Evolutionary conservation across 129 eudicot genomes (phyloP).

Genomic region (Pulicaria dysenterica): DNA sequence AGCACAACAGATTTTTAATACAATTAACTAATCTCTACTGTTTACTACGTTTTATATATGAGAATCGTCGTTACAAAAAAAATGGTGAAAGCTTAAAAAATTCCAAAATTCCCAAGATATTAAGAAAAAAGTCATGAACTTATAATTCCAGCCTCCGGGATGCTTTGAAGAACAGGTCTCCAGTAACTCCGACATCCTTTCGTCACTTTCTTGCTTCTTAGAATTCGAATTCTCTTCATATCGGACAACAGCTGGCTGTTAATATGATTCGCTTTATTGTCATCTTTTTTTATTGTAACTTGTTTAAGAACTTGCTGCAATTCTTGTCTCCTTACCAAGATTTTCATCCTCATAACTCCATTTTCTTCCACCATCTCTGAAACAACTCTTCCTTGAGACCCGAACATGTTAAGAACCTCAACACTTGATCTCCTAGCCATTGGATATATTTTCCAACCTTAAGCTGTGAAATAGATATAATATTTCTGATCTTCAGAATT

Average conservation of each 20-base stretch:
- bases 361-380: conserved; percentile 2
- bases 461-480: not conserved
- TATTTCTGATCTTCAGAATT: not conserved
- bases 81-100: not conserved
- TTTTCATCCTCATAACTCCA: conserved; percentile 10
- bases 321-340: no score
- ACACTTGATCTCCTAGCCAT: conserved; percentile 4
- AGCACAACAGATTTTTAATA: no score
- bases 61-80: not conserved
- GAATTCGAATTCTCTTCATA: conserved; percentile 7
- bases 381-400: conserved; percentile 8
- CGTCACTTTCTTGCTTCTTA: not conserved
- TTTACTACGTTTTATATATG: not conserved
- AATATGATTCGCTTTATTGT: not conserved
- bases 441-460: not conserved
- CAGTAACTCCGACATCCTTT: not conserved
- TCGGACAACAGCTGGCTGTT: not conserved
- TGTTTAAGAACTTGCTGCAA: no score
- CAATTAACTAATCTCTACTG: no score
- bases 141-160: not conserved
- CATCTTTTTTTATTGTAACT: no score
- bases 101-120: not conserved
- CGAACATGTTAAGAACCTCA: not conserved
- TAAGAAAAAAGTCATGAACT: not conserved
- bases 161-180: not conserved